A percentile compares a stretch with the other conserved stretches of the same genome.
Evolutionary conservation across 108 stramenopile species (phyloP).

Genomic region (Seminavis robusta): DNA sequence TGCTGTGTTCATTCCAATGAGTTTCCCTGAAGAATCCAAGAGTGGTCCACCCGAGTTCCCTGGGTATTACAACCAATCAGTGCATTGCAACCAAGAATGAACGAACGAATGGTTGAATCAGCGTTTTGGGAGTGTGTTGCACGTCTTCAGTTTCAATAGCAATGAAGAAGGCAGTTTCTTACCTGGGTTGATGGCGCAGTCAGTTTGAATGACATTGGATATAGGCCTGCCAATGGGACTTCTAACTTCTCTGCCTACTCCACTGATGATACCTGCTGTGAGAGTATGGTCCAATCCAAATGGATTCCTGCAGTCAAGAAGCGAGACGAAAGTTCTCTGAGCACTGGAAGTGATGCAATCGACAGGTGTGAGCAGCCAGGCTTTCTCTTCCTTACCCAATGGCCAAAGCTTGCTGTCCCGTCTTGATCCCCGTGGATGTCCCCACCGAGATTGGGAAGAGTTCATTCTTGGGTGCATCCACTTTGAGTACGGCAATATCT

Average conservation of each 20-base stretch:
- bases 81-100: slow-evolving; percentile 1
- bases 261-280: slow-evolving; percentile 73
- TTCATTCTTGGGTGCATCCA: slow-evolving; percentile 60
- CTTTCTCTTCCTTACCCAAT: too few relatives aligned
- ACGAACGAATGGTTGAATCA: not conserved
- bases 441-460: slow-evolving; percentile 59
- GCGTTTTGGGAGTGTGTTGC: not conserved
- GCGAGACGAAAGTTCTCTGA: too few relatives aligned
- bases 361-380: too few relatives aligned
- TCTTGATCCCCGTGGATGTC: slow-evolving; percentile 52
- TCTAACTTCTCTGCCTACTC: slow-evolving; percentile 75
- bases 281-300: slow-evolving; percentile 93
- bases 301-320: too few relatives aligned
- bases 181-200: slow-evolving; percentile 79
- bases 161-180: slow-evolving; percentile 15
- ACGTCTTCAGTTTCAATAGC: slow-evolving; percentile 40
- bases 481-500: slow-evolving; percentile 89
- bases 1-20: slow-evolving; percentile 96
- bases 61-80: slow-evolving; percentile 47
- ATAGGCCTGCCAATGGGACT: slow-evolving; percentile 92
- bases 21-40: slow-evolving; percentile 62
- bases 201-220: slow-evolving; percentile 93
- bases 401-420: slow-evolving; percentile 74
- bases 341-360: too few relatives aligned
- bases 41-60: slow-evolving; percentile 89